These are phyloP conservation scores for Wallemia ichthyophaga DNA, from an alignment of 1,284 basidiomycete species.

Conservation along the genomic window DNA sequence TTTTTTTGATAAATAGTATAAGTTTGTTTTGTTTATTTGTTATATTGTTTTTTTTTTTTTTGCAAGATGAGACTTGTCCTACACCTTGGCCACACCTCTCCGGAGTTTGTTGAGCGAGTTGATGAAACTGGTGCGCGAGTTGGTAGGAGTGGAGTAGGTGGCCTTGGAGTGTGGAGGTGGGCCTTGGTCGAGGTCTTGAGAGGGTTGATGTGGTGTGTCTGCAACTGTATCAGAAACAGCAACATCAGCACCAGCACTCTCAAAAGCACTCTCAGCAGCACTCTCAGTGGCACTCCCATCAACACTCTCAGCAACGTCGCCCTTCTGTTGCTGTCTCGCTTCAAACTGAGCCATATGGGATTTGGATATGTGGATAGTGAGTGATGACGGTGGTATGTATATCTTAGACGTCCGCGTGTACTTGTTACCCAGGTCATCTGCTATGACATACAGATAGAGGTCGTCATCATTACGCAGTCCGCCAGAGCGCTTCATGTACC, in stretches of 20 bases:
- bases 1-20: too few relatives aligned
- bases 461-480: neutral
- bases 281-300: too few relatives aligned
- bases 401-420: neutral
- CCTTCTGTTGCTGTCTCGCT: neutral
- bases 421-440: neutral
- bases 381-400: neutral
- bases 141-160: neutral
- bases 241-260: too few relatives aligned
- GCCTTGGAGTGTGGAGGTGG: too few relatives aligned
- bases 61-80: neutral
- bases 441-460: neutral
- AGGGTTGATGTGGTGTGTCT: too few relatives aligned
- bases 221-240: too few relatives aligned
- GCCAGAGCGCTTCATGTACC: neutral
- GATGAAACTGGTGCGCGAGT: neutral
- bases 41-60: too few relatives aligned
- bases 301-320: too few relatives aligned
- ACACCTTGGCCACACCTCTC: neutral
- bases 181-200: too few relatives aligned
- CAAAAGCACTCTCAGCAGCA: too few relatives aligned
- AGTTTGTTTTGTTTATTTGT: too few relatives aligned
- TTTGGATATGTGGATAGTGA: neutral
- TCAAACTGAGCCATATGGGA: neutral
- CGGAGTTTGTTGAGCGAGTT: neutral